Conservation (phyloP, 2,329 filamentous ascomycete genomes). For the Ophiostoma angusticollis region DNA sequence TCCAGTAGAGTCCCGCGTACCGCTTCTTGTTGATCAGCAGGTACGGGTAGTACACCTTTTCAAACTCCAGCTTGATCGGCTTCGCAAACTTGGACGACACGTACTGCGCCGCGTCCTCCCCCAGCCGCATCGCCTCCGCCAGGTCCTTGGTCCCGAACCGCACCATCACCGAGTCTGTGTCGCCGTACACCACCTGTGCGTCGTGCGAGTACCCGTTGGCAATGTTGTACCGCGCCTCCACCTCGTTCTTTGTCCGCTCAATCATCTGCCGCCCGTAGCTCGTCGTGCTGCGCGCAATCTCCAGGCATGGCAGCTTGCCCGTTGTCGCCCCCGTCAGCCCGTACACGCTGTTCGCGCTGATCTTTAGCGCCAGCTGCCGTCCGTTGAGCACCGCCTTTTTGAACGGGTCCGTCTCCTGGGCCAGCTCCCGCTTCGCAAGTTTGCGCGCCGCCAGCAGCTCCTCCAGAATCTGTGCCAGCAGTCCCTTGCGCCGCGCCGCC, state of each 20-base stretch:
- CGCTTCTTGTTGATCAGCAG: slow-evolving; percentile 99
- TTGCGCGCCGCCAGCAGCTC: slow-evolving; percentile 88
- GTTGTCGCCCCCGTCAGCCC: slow-evolving; percentile 92
- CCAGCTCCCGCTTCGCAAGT: slow-evolving; percentile 81
- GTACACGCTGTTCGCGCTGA: slow-evolving; percentile 97
- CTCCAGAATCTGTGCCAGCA: slow-evolving; percentile 90
- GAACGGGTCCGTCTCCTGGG: slow-evolving; percentile 83
- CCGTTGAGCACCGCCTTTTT: slow-evolving; percentile 97
- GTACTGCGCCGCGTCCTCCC: slow-evolving; percentile 78
- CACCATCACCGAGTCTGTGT: slow-evolving; percentile 99
- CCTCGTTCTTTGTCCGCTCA: slow-evolving; percentile 92
- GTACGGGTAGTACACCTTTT: slow-evolving; percentile 98
- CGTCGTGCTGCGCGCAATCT: slow-evolving; percentile 93
- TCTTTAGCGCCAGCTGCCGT: slow-evolving; percentile 87
- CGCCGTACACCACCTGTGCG: slow-evolving; percentile 94
- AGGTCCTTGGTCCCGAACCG: slow-evolving; percentile 90
- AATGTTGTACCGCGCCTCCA: slow-evolving; percentile 78
- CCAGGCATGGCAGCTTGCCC: slow-evolving; percentile 86
- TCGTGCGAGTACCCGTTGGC: slow-evolving; percentile 91
- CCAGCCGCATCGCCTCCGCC: slow-evolving; percentile 80
- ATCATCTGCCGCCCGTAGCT: slow-evolving; percentile 98
- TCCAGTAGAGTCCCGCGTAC: slow-evolving; percentile 97
- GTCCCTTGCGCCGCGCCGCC: slow-evolving; percentile 73
- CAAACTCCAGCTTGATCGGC: slow-evolving; percentile 97
- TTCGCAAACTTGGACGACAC: slow-evolving; percentile 90